Percentiles rank a stretch among this genome's conserved stretches.
Evolutionary conservation across 257 asterid genomes (phyloP).

Genomic region (Handroanthus guayacan): DNA sequence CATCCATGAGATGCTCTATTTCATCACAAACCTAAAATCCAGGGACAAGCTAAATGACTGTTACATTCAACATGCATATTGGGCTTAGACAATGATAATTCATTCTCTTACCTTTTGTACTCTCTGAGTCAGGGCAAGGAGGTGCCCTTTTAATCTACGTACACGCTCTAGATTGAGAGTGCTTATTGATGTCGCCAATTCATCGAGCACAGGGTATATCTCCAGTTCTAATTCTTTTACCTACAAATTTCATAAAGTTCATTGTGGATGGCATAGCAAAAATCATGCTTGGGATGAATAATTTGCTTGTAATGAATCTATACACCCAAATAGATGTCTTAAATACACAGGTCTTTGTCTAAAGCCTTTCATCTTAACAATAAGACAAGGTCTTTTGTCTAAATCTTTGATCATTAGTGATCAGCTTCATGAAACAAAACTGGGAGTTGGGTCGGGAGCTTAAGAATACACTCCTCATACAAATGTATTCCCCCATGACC

Average conservation of each 20-base stretch:
- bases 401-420: too few relatives aligned
- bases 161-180: slow-evolving; percentile 95
- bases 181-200: slow-evolving; percentile 86
- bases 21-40: slow-evolving; percentile 83
- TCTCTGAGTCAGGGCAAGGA: slow-evolving; percentile 93
- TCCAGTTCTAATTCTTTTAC: slow-evolving; percentile 89
- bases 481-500: too few relatives aligned
- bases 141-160: slow-evolving; percentile 94
- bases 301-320: not conserved
- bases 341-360: not conserved
- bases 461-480: too few relatives aligned
- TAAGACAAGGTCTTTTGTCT: too few relatives aligned
- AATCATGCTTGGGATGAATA: not conserved
- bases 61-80: slow-evolving; percentile 21
- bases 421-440: too few relatives aligned
- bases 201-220: slow-evolving; percentile 93
- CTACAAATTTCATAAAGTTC: slow-evolving; percentile 57
- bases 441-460: too few relatives aligned
- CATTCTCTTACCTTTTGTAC: slow-evolving; percentile 79
- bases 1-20: slow-evolving; percentile 97
- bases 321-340: not conserved
- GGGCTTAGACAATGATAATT: slow-evolving; percentile 10
- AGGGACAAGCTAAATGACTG: slow-evolving; percentile 26
- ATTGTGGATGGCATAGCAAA: slow-evolving; percentile 28
- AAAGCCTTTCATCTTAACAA: not conserved